These are phyloP conservation scores for Suhomyces choctaworum DNA, from an alignment of 1,139 yeast species.

Conservation along the genomic window DNA sequence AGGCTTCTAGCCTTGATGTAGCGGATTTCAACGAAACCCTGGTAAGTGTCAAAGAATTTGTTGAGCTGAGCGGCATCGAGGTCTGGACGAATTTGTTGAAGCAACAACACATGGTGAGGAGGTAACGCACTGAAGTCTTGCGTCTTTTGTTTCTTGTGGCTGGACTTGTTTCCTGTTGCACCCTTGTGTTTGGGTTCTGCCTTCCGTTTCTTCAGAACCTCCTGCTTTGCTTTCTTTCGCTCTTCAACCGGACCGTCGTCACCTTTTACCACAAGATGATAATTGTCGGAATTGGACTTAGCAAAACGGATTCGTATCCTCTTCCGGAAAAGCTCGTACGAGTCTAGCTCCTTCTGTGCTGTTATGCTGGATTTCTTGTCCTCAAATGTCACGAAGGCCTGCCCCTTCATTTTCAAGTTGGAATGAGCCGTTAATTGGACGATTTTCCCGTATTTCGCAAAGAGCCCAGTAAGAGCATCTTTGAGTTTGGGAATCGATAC, in stretches of 20 bases:
- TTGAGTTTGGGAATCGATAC: slow-evolving; percentile 56
- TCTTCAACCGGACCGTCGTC: slow-evolving; percentile 19
- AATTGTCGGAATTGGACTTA: slow-evolving; percentile 48
- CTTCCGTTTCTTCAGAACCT: slow-evolving; percentile 4
- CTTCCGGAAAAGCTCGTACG: slow-evolving; percentile 52
- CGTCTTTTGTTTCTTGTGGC: slow-evolving; percentile 18
- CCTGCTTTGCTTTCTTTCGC: slow-evolving; percentile 16
- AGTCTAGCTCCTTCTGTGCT: slow-evolving; percentile 51
- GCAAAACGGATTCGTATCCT: slow-evolving; percentile 50
- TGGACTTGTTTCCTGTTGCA: slow-evolving; percentile 7
- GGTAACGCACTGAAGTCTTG: slow-evolving; percentile 46
- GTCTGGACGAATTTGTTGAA: slow-evolving; percentile 56
- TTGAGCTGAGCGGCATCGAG: slow-evolving; percentile 36
- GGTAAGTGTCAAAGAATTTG: slow-evolving; percentile 45
- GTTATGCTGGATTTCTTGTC: slow-evolving; percentile 41
- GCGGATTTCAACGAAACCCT: slow-evolving; percentile 67
- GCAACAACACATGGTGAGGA: slow-evolving; percentile 68
- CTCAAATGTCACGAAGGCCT: slow-evolving; percentile 76
- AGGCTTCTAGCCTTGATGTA: slow-evolving; percentile 65
- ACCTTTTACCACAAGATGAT: slow-evolving; percentile 12
- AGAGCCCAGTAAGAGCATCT: slow-evolving; percentile 40
- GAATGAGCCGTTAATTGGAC: slow-evolving; percentile 59
- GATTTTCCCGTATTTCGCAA: slow-evolving; percentile 51
- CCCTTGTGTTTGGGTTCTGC: slow-evolving; percentile 18
- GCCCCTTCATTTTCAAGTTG: slow-evolving; percentile 71